Evolutionary conservation across 2,329 filamentous ascomycete genomes (phyloP).

Genomic region (Bipolaris oryzae): DNA sequence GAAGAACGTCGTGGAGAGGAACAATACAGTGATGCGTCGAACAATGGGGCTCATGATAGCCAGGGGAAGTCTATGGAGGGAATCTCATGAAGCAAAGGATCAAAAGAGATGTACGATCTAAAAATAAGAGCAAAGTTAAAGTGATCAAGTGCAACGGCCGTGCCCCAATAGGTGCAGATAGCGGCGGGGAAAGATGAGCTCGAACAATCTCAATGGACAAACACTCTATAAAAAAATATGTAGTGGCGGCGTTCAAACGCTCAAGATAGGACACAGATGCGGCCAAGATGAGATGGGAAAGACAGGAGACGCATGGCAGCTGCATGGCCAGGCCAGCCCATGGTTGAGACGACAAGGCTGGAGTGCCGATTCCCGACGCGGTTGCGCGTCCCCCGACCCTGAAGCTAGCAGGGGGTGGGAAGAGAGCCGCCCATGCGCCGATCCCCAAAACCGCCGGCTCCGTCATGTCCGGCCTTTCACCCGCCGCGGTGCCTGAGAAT

Average conservation of each 20-base stretch:
- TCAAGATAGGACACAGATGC: background rate
- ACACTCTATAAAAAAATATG: background rate
- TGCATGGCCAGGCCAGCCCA: slow-evolving; percentile 3
- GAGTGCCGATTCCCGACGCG: slow-evolving; percentile 10
- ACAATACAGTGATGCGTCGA: slow-evolving; percentile 40
- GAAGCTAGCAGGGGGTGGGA: slow-evolving; percentile 9
- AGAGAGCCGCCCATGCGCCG: background rate
- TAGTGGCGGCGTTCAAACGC: background rate
- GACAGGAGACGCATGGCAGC: slow-evolving; percentile 10
- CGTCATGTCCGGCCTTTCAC: background rate
- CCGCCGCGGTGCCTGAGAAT: background rate
- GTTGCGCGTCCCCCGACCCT: slow-evolving; percentile 5
- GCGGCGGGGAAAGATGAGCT: background rate
- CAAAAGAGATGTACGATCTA: slow-evolving; percentile 1
- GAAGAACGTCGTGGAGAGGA: slow-evolving; percentile 33
- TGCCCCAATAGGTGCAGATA: background rate
- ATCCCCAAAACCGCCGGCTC: slow-evolving; percentile 12
- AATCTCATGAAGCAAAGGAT: background rate
- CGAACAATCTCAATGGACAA: background rate
- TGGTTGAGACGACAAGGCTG: slow-evolving; percentile 6
- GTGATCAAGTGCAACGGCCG: no score
- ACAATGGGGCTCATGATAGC: slow-evolving; percentile 35
- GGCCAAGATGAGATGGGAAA: slow-evolving; percentile 4
- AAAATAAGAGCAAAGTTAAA: background rate
- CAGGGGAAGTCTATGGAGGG: slow-evolving; percentile 5